Base-by-base conservation (phyloP, 1,284 basidiomycete genomes). In the Trametes polyzona region DNA sequence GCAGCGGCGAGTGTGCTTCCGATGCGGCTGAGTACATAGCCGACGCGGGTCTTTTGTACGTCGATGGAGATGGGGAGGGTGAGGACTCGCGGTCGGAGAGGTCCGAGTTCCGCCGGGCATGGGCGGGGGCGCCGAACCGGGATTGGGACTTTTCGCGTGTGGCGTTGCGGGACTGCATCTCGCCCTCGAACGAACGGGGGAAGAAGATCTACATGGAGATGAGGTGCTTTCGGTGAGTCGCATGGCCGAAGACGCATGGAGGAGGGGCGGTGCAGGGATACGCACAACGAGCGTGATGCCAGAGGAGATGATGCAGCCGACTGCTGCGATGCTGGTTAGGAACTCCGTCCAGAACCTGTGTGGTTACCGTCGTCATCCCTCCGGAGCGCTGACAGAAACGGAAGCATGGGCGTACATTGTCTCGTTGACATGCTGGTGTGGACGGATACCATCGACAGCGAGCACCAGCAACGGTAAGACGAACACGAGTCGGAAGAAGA, bases 201-300 rank as follows among this genome's bases (percentile, higher is more conserved):
- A 91, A 91, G 77, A 91, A 91, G 27, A 91, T 88, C 87, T 89
- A 47, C 1, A 21, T 17, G 24, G 29, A n/a, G n/a, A n/a, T n/a
- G 39, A 16, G 29, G 33, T 32, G 12, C n/a, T n/a, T n/a, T n/a
- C n/a, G n/a, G n/a, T 32, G 27, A 23, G 23, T 10, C 2, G 26
- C 42, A n/a, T n/a, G n/a, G n/a, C n/a, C n/a, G n/a, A n/a, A 12
- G 29, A 19, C 7, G 24, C 29, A 19, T 37, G n/a, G 26, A 23
- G 30, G 23, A 16, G 32, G n/a, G 32, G 33, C 42, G 24, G 37
- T 17, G 23, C 30, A 29, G 32, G 35, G 23, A 32, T 11, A 77
- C 85, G 55, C 71, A 90, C 89, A 37, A 90, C 78, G 27, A 92
- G 78, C 0, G 90, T 92, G 53, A 92, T 79, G 3, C 77, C 86